A percentile compares a stretch with the other conserved stretches of the same genome.
These are phyloP conservation scores for Hypocrella siamensis DNA, from an alignment of 2,329 filamentous ascomycete species.

Conservation along the genomic window DNA sequence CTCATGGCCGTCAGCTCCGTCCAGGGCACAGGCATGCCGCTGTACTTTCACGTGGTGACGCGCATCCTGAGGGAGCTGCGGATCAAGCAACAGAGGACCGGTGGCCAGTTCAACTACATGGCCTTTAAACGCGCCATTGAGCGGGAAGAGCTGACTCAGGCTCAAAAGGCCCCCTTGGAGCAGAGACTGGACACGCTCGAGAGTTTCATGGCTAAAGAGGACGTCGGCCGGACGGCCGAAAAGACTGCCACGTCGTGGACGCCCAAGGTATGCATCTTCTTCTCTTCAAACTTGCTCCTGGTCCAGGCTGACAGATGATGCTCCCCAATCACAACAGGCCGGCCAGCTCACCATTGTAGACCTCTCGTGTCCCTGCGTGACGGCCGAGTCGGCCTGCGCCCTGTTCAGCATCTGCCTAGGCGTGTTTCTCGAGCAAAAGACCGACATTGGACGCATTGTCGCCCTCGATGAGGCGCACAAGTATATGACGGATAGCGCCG, in stretches of 20 bases:
- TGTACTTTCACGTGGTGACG: conserved; percentile 42
- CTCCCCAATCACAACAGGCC: conserved; percentile 4
- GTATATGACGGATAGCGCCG: conserved; percentile 43
- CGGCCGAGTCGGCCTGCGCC: conserved; percentile 48
- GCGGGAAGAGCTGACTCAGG: conserved; percentile 21
- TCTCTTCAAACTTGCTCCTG: background rate
- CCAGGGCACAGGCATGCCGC: conserved; percentile 24
- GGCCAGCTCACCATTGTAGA: conserved; percentile 37
- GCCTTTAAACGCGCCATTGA: conserved; percentile 23
- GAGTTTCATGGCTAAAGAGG: conserved; percentile 29
- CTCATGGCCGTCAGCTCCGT: conserved; percentile 36
- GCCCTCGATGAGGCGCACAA: conserved; percentile 70
- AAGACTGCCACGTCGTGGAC: conserved; percentile 7
- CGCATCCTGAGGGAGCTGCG: conserved; percentile 42
- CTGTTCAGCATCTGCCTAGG: conserved; percentile 59
- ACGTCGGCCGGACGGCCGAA: conserved; percentile 5
- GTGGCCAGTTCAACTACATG: conserved; percentile 29
- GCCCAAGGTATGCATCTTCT: conserved; percentile 6
- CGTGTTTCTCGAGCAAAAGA: conserved; percentile 42
- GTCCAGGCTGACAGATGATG: no score
- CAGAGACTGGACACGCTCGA: conserved; percentile 30
- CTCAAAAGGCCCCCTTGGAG: conserved; percentile 36
- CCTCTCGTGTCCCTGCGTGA: conserved; percentile 56
- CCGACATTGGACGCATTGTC: conserved; percentile 38
- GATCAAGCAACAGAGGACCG: conserved; percentile 21